These are phyloP conservation scores for Inga leiocalycina DNA, from an alignment of 306 rosid genomes.

Conservation along the genomic window DNA sequence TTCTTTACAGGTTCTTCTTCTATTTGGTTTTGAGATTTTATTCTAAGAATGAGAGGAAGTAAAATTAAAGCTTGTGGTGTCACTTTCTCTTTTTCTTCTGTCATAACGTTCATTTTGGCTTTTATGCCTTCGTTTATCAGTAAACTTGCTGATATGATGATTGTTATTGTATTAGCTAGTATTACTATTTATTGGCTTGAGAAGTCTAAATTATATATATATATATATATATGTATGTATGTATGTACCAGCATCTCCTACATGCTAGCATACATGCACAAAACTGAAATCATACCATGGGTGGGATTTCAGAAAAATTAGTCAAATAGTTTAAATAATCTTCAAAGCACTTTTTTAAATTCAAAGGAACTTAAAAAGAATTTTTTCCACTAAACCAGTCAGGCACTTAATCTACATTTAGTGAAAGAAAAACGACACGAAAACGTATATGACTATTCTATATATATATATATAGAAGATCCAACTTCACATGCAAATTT, in stretches of 20 bases:
- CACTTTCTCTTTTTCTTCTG: not conserved
- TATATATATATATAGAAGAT: not conserved
- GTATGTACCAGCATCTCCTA: no score
- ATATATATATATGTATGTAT: no score
- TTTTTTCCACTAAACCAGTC: no score
- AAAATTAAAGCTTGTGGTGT: not conserved
- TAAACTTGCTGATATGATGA: not conserved
- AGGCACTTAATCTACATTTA: no score
- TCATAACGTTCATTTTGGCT: not conserved
- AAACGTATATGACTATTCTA: not conserved
- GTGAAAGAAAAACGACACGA: not conserved
- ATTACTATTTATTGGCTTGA: not conserved
- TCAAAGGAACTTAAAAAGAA: no score
- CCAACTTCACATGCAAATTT: not conserved
- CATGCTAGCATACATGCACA: no score
- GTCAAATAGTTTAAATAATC: no score
- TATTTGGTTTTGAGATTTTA: constrained; percentile 90
- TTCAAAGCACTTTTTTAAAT: no score
- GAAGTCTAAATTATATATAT: not conserved
- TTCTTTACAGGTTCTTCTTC: constrained; percentile 78
- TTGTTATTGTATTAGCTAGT: no score
- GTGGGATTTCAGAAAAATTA: no score
- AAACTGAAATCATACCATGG: no score
- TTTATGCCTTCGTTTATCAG: not conserved
- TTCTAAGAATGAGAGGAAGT: constrained; percentile 87